These are phyloP conservation scores for Fraxinus sp. DNA, from an alignment of 305 asterid genomes.

Conservation along the genomic window DNA sequence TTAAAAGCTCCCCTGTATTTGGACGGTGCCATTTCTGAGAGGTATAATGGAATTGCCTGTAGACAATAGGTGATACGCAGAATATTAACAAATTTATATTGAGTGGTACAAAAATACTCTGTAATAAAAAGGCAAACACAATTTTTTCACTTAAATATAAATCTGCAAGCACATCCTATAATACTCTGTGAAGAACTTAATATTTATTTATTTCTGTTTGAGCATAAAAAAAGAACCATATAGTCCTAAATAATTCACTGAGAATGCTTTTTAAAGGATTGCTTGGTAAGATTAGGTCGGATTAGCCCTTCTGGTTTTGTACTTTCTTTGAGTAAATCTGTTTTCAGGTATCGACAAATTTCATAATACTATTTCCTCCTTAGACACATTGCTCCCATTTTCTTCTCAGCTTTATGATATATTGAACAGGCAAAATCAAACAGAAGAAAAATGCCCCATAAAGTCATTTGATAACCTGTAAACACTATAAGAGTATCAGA, in stretches of 20 bases:
- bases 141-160: too few relatives aligned
- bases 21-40: constrained; percentile 49
- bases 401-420: too few relatives aligned
- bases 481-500: too few relatives aligned
- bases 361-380: not conserved
- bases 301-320: too few relatives aligned
- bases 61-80: not conserved
- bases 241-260: too few relatives aligned
- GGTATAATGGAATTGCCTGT: constrained; percentile 44
- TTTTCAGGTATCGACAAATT: not conserved
- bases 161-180: not conserved
- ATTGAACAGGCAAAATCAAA: too few relatives aligned
- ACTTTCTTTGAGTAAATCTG: too few relatives aligned
- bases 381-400: too few relatives aligned
- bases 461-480: too few relatives aligned
- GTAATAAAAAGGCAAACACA: not conserved
- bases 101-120: not conserved
- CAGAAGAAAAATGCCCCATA: too few relatives aligned
- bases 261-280: too few relatives aligned
- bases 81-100: not conserved
- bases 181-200: not conserved
- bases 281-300: too few relatives aligned
- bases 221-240: not conserved
- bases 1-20: constrained; percentile 26
- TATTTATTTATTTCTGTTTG: not conserved